Percentiles rank a stretch among this genome's conserved stretches.
Evolutionary conservation across 2,329 filamentous ascomycete species (phyloP).

Genomic region (Fusarium hainanense): DNA sequence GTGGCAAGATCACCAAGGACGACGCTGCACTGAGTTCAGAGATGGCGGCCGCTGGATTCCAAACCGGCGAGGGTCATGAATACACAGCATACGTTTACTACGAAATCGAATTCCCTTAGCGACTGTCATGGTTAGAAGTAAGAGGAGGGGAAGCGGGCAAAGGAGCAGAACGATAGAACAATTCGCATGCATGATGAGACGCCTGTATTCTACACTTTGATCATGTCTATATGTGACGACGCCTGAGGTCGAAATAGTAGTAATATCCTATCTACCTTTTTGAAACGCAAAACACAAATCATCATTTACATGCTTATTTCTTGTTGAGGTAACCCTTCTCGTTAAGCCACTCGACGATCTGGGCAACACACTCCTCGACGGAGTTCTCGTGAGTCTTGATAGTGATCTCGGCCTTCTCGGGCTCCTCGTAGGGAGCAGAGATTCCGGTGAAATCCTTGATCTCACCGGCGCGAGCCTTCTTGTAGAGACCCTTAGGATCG

Average conservation of each 20-base stretch:
- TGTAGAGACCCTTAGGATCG: constrained; percentile 97
- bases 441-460: constrained; percentile 99
- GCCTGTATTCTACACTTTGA: constrained; percentile 47
- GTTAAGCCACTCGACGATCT: constrained; percentile 84
- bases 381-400: constrained; percentile 84
- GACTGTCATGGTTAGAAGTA: not conserved
- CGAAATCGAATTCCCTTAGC: constrained; percentile 80
- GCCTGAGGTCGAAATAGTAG: constrained; percentile 40
- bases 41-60: constrained; percentile 79
- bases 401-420: constrained; percentile 84
- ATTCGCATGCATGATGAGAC: constrained; percentile 41
- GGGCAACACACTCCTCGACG: constrained; percentile 87
- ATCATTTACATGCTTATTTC: constrained; percentile 36
- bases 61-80: constrained; percentile 77
- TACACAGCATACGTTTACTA: constrained; percentile 99
- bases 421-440: constrained; percentile 93
- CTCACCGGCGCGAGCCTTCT: constrained; percentile 91
- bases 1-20: constrained; percentile 90
- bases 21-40: constrained; percentile 83
- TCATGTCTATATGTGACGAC: constrained; percentile 39
- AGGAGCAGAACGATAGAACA: constrained; percentile 24
- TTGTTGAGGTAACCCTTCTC: constrained; percentile 66
- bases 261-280: constrained; percentile 44
- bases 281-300: constrained; percentile 24
- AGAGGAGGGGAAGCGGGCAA: not conserved